phyloP scores from a whole-genome alignment of 176 grass and related monocot genomes.

The Oryza meyeriana region DNA sequence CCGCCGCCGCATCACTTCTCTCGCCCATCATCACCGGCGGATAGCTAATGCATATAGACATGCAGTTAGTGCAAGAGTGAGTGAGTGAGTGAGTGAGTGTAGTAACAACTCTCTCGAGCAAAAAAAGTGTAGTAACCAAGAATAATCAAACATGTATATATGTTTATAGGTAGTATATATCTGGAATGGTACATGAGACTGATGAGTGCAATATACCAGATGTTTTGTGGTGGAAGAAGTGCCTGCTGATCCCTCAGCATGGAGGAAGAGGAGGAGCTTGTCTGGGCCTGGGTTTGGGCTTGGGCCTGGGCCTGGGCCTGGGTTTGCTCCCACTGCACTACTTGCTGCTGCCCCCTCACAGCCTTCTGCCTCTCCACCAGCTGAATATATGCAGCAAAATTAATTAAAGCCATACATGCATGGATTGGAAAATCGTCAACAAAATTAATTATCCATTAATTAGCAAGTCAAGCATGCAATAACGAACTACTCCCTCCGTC shows the following conservation, averaged over 20 bases:
- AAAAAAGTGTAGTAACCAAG: too few species aligned
- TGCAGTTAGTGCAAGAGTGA: not conserved
- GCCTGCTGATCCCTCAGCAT: slow-evolving; percentile 45
- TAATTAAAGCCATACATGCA: not conserved
- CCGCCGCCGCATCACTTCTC: not conserved
- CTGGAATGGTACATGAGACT: too few species aligned
- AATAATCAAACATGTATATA: too few species aligned
- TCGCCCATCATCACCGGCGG: slow-evolving; percentile 27
- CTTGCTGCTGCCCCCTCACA: slow-evolving; percentile 25
- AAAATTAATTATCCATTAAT: not conserved
- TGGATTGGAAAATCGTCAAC: not conserved
- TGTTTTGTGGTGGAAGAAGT: slow-evolving; percentile 28
- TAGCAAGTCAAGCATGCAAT: too few species aligned
- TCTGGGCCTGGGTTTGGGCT: slow-evolving; percentile 27
- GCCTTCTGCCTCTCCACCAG: slow-evolving; percentile 54
- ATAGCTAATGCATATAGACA: slow-evolving; percentile 2
- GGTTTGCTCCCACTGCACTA: slow-evolving; percentile 44
- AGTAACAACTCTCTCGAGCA: not conserved
- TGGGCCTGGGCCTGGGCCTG: slow-evolving; percentile 27
- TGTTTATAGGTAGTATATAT: too few species aligned
- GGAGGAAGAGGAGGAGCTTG: slow-evolving; percentile 48
- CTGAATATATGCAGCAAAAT: slow-evolving; percentile 47
- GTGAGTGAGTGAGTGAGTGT: too few species aligned
- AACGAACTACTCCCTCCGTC: too few species aligned
- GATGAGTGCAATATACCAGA: slow-evolving; percentile 26